Conservation (phyloP, 2,329 filamentous ascomycete genomes). For the Trichothecium roseum region DNA sequence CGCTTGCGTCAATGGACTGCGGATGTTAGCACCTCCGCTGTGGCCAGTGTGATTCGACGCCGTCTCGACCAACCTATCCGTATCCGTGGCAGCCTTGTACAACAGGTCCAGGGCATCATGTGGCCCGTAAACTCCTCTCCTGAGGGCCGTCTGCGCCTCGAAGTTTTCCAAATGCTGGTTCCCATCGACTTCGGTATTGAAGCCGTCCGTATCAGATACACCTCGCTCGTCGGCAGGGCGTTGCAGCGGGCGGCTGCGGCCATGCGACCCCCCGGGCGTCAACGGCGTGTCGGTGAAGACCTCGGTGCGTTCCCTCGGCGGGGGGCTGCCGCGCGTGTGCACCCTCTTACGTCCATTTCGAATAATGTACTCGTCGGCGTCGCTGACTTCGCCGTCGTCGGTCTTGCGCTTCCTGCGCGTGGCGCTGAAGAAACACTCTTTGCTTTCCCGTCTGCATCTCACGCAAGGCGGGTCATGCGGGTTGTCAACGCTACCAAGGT, state of each 20-base stretch:
- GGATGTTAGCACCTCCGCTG: neutral
- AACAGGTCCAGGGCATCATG: conserved; percentile 88
- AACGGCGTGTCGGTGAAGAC: conserved; percentile 43
- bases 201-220: neutral
- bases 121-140: conserved; percentile 71
- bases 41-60: conserved; percentile 3
- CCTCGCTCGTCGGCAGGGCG: conserved; percentile 38
- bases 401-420: conserved; percentile 86
- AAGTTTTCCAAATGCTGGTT: conserved; percentile 55
- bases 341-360: conserved; percentile 65
- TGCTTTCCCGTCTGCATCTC: conserved; percentile 86
- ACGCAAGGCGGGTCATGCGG: conserved; percentile 90
- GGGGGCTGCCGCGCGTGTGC: conserved; percentile 34
- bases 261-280: conserved; percentile 57
- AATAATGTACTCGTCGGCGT: conserved; percentile 56
- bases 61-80: conserved; percentile 39
- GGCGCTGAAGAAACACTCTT: conserved; percentile 94
- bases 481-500: conserved; percentile 73
- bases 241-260: conserved; percentile 54
- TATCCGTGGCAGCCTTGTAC: conserved; percentile 63
- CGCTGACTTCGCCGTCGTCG: conserved; percentile 42
- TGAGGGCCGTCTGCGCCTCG: conserved; percentile 55
- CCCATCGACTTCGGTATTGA: conserved; percentile 38
- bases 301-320: conserved; percentile 14
- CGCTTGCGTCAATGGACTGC: neutral